phyloP scores from a whole-genome alignment of 768 basidiomycete species.

The Hypsizygus marmoreus region DNA sequence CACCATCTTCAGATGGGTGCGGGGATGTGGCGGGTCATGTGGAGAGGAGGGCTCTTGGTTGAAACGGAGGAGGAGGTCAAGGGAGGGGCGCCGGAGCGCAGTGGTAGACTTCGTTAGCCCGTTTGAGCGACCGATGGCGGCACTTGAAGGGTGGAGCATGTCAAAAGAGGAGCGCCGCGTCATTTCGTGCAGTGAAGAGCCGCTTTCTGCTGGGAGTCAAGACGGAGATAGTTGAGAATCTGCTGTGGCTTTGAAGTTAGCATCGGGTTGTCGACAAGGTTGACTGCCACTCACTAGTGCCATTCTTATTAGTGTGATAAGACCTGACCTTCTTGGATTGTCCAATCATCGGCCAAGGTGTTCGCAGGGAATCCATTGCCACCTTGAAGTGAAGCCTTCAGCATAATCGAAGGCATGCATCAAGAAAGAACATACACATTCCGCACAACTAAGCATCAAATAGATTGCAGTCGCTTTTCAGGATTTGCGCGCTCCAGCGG shows the following conservation, averaged over 20 bases:
- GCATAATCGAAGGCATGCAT: too few species aligned
- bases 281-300: conserved; percentile 33
- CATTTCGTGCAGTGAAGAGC: conserved; percentile 21
- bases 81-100: conserved; percentile 34
- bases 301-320: conserved; percentile 32
- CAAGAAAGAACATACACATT: too few species aligned
- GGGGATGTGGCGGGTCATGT: conserved; percentile 12
- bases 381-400: too few species aligned
- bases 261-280: not conserved
- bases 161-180: conserved; percentile 40
- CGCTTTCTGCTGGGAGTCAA: conserved; percentile 17
- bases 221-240: conserved; percentile 35
- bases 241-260: conserved; percentile 9
- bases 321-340: conserved; percentile 58
- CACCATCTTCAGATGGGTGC: too few species aligned
- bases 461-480: too few species aligned
- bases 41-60: conserved; percentile 21
- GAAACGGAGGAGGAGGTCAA: conserved; percentile 39
- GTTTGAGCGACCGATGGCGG: conserved; percentile 5
- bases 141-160: conserved; percentile 25
- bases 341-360: conserved; percentile 38
- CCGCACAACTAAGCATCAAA: too few species aligned
- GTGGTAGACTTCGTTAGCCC: conserved; percentile 14
- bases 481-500: too few species aligned
- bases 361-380: conserved; percentile 35